phyloP scores from a whole-genome alignment of 2,329 filamentous ascomycete genomes.

The Claviceps pazoutovae region DNA sequence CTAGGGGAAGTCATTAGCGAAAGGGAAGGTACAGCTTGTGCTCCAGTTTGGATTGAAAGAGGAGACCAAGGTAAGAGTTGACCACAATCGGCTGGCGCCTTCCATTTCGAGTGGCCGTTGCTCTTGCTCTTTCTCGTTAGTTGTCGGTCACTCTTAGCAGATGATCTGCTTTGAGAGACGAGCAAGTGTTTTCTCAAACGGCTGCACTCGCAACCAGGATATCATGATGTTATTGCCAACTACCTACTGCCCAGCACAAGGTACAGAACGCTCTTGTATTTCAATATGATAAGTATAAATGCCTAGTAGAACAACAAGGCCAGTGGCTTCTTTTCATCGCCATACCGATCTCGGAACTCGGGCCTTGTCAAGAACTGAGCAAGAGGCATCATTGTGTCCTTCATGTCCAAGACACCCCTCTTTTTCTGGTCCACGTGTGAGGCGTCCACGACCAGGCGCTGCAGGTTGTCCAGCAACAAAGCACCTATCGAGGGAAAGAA shows the following conservation, averaged over 20 bases:
- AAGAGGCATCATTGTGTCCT: constrained; percentile 74
- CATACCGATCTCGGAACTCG: constrained; percentile 59
- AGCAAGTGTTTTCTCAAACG: neutral
- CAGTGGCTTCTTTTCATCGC: constrained; percentile 40
- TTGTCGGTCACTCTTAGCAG: neutral
- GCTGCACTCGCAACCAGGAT: neutral
- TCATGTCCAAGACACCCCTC: constrained; percentile 87
- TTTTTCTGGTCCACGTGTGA: constrained; percentile 94
- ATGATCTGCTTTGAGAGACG: neutral
- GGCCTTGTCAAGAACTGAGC: constrained; percentile 57
- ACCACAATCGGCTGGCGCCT: neutral
- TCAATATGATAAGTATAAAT: neutral
- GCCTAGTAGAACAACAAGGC: constrained; percentile 50
- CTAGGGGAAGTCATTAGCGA: constrained; percentile 1
- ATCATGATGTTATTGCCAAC: neutral
- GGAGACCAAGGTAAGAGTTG: neutral
- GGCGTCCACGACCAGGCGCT: constrained; percentile 76
- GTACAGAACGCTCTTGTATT: neutral
- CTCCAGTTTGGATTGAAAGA: neutral
- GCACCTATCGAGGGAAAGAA: constrained; percentile 32
- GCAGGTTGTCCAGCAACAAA: constrained; percentile 55
- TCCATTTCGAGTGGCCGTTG: neutral
- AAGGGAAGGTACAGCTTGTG: neutral
- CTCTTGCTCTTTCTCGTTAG: neutral
- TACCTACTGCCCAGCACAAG: neutral